Conservation (phyloP, 768 basidiomycete species). For the Fistulinella prunicolor region DNA sequence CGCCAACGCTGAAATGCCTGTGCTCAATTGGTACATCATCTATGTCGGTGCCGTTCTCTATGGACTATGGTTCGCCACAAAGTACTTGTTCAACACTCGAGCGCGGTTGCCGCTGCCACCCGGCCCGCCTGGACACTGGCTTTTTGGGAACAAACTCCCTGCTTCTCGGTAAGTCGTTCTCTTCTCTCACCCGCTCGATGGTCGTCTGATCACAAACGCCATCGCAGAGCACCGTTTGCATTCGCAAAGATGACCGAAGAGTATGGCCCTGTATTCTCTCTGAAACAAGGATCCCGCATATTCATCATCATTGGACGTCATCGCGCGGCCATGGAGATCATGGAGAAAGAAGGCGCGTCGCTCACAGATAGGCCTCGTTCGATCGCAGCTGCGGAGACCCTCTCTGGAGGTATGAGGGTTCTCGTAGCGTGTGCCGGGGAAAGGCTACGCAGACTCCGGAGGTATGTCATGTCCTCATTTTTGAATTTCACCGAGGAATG, state of each 20-base stretch:
- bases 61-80: neutral
- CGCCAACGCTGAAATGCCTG: neutral
- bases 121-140: constrained; percentile 16
- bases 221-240: constrained; percentile 14
- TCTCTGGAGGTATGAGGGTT: constrained; percentile 34
- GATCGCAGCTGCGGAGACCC: constrained; percentile 34
- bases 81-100: neutral
- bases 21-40: neutral
- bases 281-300: constrained; percentile 41
- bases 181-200: neutral
- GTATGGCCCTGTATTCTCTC: constrained; percentile 58
- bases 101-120: constrained; percentile 11
- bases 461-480: constrained; percentile 11
- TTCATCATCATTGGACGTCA: constrained; percentile 26
- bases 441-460: constrained; percentile 29
- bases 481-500: neutral
- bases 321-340: constrained; percentile 37
- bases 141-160: constrained; percentile 13
- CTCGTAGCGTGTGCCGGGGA: constrained; percentile 28
- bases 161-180: neutral
- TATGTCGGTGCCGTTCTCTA: neutral
- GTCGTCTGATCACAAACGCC: neutral
- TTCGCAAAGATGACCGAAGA: constrained; percentile 57
- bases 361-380: constrained; percentile 35
- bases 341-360: constrained; percentile 38